phyloP scores from a whole-genome alignment of 495 filamentous ascomycete genomes.

The Gamarada debralockiae region DNA sequence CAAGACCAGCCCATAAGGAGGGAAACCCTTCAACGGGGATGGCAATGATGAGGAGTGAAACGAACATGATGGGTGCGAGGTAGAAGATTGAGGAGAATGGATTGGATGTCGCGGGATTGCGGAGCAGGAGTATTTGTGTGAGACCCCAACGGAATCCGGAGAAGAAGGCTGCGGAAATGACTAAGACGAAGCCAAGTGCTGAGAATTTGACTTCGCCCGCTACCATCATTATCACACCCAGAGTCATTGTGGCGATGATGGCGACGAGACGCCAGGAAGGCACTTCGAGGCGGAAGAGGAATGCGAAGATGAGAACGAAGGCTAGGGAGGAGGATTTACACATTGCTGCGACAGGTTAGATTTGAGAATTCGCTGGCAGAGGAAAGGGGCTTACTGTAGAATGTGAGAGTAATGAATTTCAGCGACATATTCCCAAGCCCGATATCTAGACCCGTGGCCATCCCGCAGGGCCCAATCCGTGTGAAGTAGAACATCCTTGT shows the following conservation, averaged over 20 bases:
- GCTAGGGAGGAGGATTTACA: constrained; percentile 96
- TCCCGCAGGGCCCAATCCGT: constrained; percentile 87
- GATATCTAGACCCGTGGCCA: constrained; percentile 93
- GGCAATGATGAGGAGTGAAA: constrained; percentile 74
- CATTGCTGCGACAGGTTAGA: constrained; percentile 64
- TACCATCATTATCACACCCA: constrained; percentile 98
- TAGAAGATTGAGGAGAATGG: constrained; percentile 97
- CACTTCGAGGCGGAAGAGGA: constrained; percentile 86
- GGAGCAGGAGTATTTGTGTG: constrained; percentile 91
- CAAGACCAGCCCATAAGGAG: constrained; percentile 59
- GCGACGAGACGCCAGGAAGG: constrained; percentile 79
- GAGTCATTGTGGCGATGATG: constrained; percentile 90
- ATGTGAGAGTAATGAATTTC: constrained; percentile 93
- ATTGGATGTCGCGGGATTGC: constrained; percentile 93
- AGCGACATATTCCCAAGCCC: constrained; percentile 94
- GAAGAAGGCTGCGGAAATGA: constrained; percentile 90
- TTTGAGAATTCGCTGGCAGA: constrained; percentile 2
- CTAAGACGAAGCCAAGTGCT: constrained; percentile 79
- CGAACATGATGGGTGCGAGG: constrained; percentile 94
- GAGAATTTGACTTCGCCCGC: constrained; percentile 93
- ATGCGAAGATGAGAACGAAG: constrained; percentile 94
- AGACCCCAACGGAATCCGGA: constrained; percentile 97
- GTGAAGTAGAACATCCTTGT: constrained; percentile 88
- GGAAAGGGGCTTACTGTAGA: constrained; percentile 65
- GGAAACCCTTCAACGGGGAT: constrained; percentile 79